phyloP scores from a whole-genome alignment of 331 rosid genomes.

The Erythrophleum ivorense region DNA sequence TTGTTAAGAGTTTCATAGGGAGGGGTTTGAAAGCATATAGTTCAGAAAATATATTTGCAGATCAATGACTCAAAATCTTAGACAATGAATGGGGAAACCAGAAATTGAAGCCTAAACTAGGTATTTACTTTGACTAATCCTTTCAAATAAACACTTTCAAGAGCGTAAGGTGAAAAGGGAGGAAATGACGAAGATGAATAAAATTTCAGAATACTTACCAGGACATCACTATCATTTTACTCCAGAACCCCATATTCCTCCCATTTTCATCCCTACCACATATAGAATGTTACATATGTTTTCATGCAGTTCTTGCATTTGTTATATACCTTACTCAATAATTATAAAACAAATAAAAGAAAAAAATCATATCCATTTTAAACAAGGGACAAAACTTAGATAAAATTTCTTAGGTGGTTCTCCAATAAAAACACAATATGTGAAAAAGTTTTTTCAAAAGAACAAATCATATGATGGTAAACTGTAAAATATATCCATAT shows the following conservation, averaged over 20 bases:
- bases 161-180: background rate
- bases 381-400: background rate
- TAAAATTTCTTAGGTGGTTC: background rate
- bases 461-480: background rate
- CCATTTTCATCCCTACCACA: background rate
- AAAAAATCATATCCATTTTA: background rate
- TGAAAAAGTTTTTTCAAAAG: background rate
- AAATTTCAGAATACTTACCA: background rate
- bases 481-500: background rate
- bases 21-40: background rate
- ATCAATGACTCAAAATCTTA: no score
- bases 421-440: background rate
- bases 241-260: background rate
- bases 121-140: background rate
- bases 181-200: background rate
- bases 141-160: background rate
- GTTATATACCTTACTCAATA: background rate
- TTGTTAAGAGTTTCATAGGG: background rate
- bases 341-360: background rate
- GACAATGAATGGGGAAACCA: background rate
- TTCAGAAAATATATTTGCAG: background rate
- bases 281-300: background rate
- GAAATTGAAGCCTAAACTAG: background rate
- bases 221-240: background rate
- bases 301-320: background rate